Conservation (phyloP, 2,329 filamentous ascomycete genomes). For the Didymella segeticola region DNA sequence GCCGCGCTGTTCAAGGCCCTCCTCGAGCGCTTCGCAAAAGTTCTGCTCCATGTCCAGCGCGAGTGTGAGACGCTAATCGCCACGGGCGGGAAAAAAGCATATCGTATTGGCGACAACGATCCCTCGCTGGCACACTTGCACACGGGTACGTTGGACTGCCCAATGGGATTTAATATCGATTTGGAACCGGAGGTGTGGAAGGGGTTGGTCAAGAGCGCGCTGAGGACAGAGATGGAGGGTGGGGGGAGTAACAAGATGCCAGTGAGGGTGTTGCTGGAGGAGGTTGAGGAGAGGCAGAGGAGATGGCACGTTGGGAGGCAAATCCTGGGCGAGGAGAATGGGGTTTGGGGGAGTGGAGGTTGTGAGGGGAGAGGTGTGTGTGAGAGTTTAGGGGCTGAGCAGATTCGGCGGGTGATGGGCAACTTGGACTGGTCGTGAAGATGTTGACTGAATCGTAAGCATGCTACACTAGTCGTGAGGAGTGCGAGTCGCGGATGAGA, state of each 20-base stretch:
- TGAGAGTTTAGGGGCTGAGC: slow-evolving; percentile 23
- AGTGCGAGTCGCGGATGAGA: too few relatives aligned
- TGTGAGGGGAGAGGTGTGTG: slow-evolving; percentile 15
- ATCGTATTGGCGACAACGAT: slow-evolving; percentile 53
- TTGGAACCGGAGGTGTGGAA: slow-evolving; percentile 54
- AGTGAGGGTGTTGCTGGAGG: slow-evolving; percentile 46
- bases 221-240: slow-evolving; percentile 54
- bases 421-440: slow-evolving; percentile 23
- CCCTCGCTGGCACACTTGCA: slow-evolving; percentile 51
- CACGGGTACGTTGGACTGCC: slow-evolving; percentile 52
- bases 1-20: slow-evolving; percentile 52
- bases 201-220: slow-evolving; percentile 52
- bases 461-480: too few relatives aligned
- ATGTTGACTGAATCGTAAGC: too few relatives aligned
- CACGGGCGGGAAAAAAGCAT: slow-evolving; percentile 48
- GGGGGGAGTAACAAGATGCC: slow-evolving; percentile 37
- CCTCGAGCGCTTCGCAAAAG: slow-evolving; percentile 51
- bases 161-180: slow-evolving; percentile 54
- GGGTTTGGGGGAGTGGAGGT: slow-evolving; percentile 23
- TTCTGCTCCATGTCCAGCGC: slow-evolving; percentile 50
- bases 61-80: slow-evolving; percentile 46
- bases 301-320: slow-evolving; percentile 47
- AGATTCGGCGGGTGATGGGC: slow-evolving; percentile 22
- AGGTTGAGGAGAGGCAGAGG: slow-evolving; percentile 52
- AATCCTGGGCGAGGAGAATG: slow-evolving; percentile 26